phyloP scores from a whole-genome alignment of 2,329 filamentous ascomycete species.

The Sporothrix humicola region DNA sequence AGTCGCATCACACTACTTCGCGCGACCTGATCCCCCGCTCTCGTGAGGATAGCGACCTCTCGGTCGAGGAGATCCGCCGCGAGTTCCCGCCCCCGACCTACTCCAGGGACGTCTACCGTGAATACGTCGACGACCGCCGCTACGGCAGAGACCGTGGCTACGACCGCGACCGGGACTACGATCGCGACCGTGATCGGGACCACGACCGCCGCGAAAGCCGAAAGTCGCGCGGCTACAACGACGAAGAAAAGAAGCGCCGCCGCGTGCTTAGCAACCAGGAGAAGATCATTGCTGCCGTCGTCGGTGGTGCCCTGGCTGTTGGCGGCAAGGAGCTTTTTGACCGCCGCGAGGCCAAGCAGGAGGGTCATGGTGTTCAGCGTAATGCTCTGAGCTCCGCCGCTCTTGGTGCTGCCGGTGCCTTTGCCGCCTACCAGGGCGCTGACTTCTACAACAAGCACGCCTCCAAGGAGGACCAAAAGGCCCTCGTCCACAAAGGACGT shows the following conservation, averaged over 20 bases:
- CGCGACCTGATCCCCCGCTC: slow-evolving; percentile 62
- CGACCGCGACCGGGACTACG: slow-evolving; percentile 62
- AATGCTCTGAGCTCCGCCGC: slow-evolving; percentile 66
- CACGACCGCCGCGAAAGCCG: slow-evolving; percentile 58
- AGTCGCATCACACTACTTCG: slow-evolving; percentile 47
- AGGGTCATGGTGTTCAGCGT: slow-evolving; percentile 57
- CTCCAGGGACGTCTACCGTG: slow-evolving; percentile 61
- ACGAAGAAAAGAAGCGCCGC: slow-evolving; percentile 60
- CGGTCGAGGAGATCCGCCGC: slow-evolving; percentile 80
- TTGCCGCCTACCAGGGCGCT: slow-evolving; percentile 68
- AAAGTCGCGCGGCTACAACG: slow-evolving; percentile 61
- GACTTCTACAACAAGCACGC: slow-evolving; percentile 67
- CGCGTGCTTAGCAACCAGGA: slow-evolving; percentile 66
- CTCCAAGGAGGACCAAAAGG: slow-evolving; percentile 59
- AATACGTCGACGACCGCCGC: slow-evolving; percentile 59
- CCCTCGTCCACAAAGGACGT: slow-evolving; percentile 59
- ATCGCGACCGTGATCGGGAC: slow-evolving; percentile 49
- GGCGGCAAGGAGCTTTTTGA: slow-evolving; percentile 71
- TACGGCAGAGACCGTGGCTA: slow-evolving; percentile 51
- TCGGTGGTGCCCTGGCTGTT: slow-evolving; percentile 67
- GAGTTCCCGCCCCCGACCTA: slow-evolving; percentile 79
- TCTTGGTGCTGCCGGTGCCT: slow-evolving; percentile 66
- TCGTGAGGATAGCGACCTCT: slow-evolving; percentile 75
- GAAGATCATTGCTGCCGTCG: slow-evolving; percentile 69
- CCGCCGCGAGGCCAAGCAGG: slow-evolving; percentile 62